Base-by-base conservation (phyloP, 2,329 filamentous ascomycete genomes). In the Penicillium crustosum region DNA sequence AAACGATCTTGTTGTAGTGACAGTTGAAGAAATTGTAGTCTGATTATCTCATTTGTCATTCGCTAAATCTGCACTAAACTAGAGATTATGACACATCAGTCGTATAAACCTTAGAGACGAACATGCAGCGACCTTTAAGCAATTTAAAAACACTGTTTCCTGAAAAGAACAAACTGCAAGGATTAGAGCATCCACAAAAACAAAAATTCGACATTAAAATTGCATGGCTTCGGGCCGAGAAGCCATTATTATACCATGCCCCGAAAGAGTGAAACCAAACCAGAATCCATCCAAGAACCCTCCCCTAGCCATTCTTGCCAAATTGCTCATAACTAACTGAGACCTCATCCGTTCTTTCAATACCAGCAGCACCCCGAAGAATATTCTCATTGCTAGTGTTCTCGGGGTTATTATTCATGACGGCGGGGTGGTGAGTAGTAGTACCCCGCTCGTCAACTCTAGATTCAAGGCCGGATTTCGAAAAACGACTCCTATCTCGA, bases 271-370 rank as follows among this genome's bases (percentile, higher is more conserved):
- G 33, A 35, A 35, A 35, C 13, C 31, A 15, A 15, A 48, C n/a
- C 12, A 29, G 10, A 35, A 35, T 25, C 13, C 19, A 48, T 23
- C 12, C 33, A 17, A 7, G 23, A 21, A 9, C 8, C 6, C 23
- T n/a, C 39, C 23, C 12, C 25, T 57, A 41, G 17, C 27, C 25
- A 35, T 35, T 35, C 33, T 39, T 60, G 13, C 52, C 51, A 55
- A 42, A 59, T 23, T 45, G 36, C 50, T 62, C 60, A 47, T 61
- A 62, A 15, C 7, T 17, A 35, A 66, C 57, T 1, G 57, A 55
- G 19, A 66, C 47, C 47, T 65, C 64, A 39, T 67, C 65, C 10
- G 60, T 67, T n/a, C 64, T 58, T 35, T 61, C 64, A 49, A 67
- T 67, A 0, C 60, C 64, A 6, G 62, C 61, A 7, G 53, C 62